Evolutionary conservation across 768 basidiomycete species (phyloP).

Genomic region (Rhodotorula taiwanensis): DNA sequence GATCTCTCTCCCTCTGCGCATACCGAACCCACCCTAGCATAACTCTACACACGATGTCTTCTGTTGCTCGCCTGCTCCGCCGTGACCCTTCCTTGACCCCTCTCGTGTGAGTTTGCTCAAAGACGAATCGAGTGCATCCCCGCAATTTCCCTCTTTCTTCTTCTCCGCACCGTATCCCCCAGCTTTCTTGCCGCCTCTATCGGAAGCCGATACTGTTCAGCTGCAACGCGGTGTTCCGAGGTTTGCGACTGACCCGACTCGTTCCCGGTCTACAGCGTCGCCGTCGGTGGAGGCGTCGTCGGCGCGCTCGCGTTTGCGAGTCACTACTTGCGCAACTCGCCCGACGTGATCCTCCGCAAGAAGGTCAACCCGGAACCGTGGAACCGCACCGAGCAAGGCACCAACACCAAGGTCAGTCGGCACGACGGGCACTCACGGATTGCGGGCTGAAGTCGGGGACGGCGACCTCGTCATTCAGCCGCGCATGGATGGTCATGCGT

Average conservation of each 20-base stretch:
- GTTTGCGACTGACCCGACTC: neutral
- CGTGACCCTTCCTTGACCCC: neutral
- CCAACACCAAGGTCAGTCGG: neutral
- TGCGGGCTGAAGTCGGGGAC: too few relatives aligned
- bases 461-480: too few relatives aligned
- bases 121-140: too few relatives aligned
- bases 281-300: neutral
- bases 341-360: neutral
- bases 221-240: neutral
- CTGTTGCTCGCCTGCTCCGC: neutral
- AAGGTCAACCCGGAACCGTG: neutral
- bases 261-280: neutral
- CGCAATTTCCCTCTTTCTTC: neutral
- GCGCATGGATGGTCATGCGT: too few relatives aligned
- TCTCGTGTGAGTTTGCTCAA: too few relatives aligned
- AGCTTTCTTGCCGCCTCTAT: too few relatives aligned
- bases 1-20: neutral
- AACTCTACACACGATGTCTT: neutral
- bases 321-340: conserved; percentile 2
- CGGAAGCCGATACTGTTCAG: too few relatives aligned
- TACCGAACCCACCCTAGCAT: too few relatives aligned
- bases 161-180: neutral
- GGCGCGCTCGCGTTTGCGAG: neutral
- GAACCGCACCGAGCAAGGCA: neutral
- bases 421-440: too few relatives aligned